phyloP scores from a whole-genome alignment of 2,329 filamentous ascomycete species.

The Ambrosiella xylebori region DNA sequence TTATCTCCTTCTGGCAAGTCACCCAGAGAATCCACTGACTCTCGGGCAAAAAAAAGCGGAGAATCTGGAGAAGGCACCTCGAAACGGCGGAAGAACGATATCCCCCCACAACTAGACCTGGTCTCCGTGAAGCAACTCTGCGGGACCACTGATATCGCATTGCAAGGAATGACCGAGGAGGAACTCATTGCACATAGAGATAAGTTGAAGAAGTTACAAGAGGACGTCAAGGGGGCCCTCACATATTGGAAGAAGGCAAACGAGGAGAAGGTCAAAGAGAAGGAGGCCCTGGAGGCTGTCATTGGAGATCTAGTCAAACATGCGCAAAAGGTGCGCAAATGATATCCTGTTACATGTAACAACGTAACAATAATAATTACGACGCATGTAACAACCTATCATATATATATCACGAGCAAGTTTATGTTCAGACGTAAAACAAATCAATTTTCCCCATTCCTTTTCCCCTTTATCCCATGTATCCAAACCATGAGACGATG shows the following conservation, averaged over 20 bases:
- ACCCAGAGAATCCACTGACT: constrained; percentile 37
- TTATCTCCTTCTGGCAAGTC: constrained; percentile 46
- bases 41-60: constrained; percentile 31
- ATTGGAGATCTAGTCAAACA: constrained; percentile 94
- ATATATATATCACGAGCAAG: neutral
- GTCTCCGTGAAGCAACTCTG: constrained; percentile 63
- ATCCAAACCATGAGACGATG: neutral
- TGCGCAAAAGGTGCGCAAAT: constrained; percentile 69
- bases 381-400: neutral
- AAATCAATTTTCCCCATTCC: neutral
- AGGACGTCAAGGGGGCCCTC: constrained; percentile 57
- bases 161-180: constrained; percentile 58
- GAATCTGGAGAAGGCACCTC: constrained; percentile 23
- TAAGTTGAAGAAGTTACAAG: constrained; percentile 50
- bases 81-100: constrained; percentile 38
- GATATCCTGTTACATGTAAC: constrained; percentile 15
- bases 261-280: constrained; percentile 75
- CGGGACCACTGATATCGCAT: constrained; percentile 66
- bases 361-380: neutral
- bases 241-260: constrained; percentile 78
- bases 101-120: constrained; percentile 61
- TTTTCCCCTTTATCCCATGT: neutral
- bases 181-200: constrained; percentile 59
- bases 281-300: constrained; percentile 87
- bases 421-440: neutral